These are phyloP conservation scores for Durotheca rogersii DNA, from an alignment of 495 filamentous ascomycete genomes.

Conservation along the genomic window DNA sequence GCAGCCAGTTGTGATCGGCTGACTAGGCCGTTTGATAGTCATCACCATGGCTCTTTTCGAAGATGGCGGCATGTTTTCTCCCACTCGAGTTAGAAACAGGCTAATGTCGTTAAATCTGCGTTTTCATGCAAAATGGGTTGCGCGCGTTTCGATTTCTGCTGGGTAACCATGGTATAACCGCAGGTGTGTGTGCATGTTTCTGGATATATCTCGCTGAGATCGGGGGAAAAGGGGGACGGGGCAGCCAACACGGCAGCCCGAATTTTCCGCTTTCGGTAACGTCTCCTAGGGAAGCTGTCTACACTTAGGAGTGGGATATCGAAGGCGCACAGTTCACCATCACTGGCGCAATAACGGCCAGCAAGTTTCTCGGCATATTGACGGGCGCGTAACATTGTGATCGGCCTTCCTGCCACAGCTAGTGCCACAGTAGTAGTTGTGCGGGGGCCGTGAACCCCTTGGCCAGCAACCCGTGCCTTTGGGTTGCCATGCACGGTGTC, in stretches of 20 bases:
- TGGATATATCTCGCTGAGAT: not conserved
- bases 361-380: slow-evolving; percentile 6
- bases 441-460: slow-evolving; percentile 13
- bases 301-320: no score
- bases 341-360: not conserved
- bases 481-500: slow-evolving; percentile 23
- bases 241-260: not conserved
- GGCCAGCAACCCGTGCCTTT: slow-evolving; percentile 10
- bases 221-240: no score
- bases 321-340: not conserved
- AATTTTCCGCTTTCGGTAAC: not conserved
- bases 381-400: slow-evolving; percentile 24
- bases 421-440: no score
- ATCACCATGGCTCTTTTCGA: slow-evolving; percentile 5
- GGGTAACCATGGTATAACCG: not conserved
- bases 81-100: no score
- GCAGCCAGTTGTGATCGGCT: slow-evolving; percentile 22
- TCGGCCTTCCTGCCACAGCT: slow-evolving; percentile 15
- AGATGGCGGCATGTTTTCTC: not conserved
- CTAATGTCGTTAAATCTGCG: no score
- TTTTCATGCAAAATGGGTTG: not conserved
- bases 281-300: not conserved
- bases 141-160: not conserved
- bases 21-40: slow-evolving; percentile 26
- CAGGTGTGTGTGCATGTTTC: not conserved